phyloP scores from a whole-genome alignment of 2,329 filamentous ascomycete species.

The Penicillium griseofulvum region DNA sequence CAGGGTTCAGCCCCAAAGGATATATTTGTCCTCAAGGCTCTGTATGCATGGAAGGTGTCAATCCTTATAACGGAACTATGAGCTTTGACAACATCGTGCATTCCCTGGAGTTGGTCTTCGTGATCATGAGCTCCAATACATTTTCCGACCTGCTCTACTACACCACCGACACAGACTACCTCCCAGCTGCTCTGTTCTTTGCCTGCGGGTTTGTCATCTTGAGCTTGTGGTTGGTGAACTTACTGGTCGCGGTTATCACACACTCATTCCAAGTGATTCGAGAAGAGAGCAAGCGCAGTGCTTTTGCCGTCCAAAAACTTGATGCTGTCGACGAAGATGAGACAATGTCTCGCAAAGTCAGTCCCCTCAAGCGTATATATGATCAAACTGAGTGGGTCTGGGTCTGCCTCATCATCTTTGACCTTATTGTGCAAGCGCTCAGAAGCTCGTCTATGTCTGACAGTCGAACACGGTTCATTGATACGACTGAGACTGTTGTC shows the following conservation, averaged over 20 bases:
- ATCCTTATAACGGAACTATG: slow-evolving; percentile 80
- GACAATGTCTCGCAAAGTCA: slow-evolving; percentile 30
- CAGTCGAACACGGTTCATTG: slow-evolving; percentile 62
- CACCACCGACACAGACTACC: slow-evolving; percentile 86
- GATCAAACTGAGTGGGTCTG: slow-evolving; percentile 73
- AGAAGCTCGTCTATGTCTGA: slow-evolving; percentile 73
- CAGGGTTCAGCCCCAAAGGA: slow-evolving; percentile 63
- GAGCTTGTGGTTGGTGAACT: slow-evolving; percentile 93
- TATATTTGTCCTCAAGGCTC: slow-evolving; percentile 84
- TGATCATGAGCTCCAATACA: slow-evolving; percentile 97
- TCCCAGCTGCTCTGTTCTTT: slow-evolving; percentile 76
- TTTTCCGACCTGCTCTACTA: slow-evolving; percentile 95
- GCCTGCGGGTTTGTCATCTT: slow-evolving; percentile 77
- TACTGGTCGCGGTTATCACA: slow-evolving; percentile 93
- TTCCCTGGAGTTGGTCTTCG: slow-evolving; percentile 90
- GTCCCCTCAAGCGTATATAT: slow-evolving; percentile 66
- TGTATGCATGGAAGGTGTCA: slow-evolving; percentile 73
- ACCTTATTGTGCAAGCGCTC: slow-evolving; percentile 73
- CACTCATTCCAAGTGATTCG: slow-evolving; percentile 98
- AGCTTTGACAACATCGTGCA: slow-evolving; percentile 94
- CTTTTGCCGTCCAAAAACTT: slow-evolving; percentile 76
- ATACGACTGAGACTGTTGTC: slow-evolving; percentile 68
- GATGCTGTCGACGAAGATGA: slow-evolving; percentile 47
- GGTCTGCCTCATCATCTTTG: slow-evolving; percentile 76
- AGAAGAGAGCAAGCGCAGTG: slow-evolving; percentile 91